Base-by-base conservation (phyloP, 257 asterid species). In the Forsythia viridissima region DNA sequence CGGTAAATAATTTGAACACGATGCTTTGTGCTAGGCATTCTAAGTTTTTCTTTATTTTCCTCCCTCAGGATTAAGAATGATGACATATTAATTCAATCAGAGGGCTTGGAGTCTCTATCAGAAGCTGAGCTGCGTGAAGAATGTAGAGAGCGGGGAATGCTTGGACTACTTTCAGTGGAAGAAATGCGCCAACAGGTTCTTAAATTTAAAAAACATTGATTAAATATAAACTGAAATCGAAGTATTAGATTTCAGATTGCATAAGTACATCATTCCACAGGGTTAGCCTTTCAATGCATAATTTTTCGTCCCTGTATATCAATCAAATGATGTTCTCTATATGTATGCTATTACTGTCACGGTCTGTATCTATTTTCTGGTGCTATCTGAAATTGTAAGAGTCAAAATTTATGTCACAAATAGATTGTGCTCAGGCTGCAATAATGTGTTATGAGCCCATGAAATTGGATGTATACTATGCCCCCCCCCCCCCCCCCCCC, bases 91-190 rank as follows among this genome's bases (percentile, higher is more conserved):
- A 94, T 94, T 85, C 95, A 92, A 84, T 87, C 97, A 9, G 98
- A 94, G 82, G 98, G 98, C 9, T 89, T 94, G 77, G 97, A 94
- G 79, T 91, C 97, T 77, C 97, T 92, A 70, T 89, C 97, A 77
- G 98, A 94, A 78, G 93, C 96, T 80, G 98, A 94, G 86, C 97
- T 94, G 70, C 96, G 94, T 81, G 96, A 94, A 85, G 97, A 91
- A 81, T 94, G 98, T 80, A 85, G 96, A 83, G 98, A 94, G 84
- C 92, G 98, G 72, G 98, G 98, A 83, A 91, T 94, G 90, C 88
- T 94, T 74, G 96, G 92, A 75, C 88, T 82, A 75, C 81, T 87
- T 84, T 94, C 97, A 8, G 97, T 82, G 57, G 97, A 94, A 77
- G 98, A 94, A 86, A 94, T 94, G 98, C 97, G 97, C 38, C 93